These are phyloP conservation scores for Persicaria tinctoria DNA, from an alignment of 148 eudicot species.

Conservation along the genomic window DNA sequence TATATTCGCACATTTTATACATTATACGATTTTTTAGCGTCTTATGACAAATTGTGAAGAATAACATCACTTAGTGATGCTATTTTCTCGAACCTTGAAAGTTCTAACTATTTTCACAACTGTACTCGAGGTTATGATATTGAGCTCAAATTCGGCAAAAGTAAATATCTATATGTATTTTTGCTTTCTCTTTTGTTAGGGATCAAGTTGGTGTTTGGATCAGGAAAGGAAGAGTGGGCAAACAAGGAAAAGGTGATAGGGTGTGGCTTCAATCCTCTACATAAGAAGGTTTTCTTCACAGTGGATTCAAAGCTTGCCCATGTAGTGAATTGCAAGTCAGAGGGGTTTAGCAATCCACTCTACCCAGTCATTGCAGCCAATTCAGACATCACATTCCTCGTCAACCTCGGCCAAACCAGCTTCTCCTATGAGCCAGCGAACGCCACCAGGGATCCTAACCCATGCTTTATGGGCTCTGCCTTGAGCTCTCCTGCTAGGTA, in stretches of 20 bases:
- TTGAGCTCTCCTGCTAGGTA: slow-evolving; percentile 23
- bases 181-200: slow-evolving; percentile 32
- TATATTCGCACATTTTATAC: too few relatives aligned
- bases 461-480: slow-evolving; percentile 55
- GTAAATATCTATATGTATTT: too few relatives aligned
- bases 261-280: slow-evolving; percentile 69
- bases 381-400: slow-evolving; percentile 33
- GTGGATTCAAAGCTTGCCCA: slow-evolving; percentile 60
- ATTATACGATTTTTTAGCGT: too few relatives aligned
- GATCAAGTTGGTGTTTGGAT: slow-evolving; percentile 46
- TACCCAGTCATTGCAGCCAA: slow-evolving; percentile 73
- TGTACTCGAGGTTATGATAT: too few relatives aligned
- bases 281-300: slow-evolving; percentile 71
- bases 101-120: too few relatives aligned
- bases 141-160: too few relatives aligned
- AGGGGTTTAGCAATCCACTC: slow-evolving; percentile 59
- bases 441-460: slow-evolving; percentile 59
- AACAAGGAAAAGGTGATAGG: slow-evolving; percentile 51
- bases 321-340: slow-evolving; percentile 62
- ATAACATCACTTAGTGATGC: too few relatives aligned
- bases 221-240: slow-evolving; percentile 56
- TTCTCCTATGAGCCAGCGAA: slow-evolving; percentile 62
- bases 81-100: too few relatives aligned
- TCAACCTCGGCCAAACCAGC: slow-evolving; percentile 70
- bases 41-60: too few relatives aligned